Conservation (phyloP, 2,329 filamentous ascomycete species). For the Trichothecium roseum region DNA sequence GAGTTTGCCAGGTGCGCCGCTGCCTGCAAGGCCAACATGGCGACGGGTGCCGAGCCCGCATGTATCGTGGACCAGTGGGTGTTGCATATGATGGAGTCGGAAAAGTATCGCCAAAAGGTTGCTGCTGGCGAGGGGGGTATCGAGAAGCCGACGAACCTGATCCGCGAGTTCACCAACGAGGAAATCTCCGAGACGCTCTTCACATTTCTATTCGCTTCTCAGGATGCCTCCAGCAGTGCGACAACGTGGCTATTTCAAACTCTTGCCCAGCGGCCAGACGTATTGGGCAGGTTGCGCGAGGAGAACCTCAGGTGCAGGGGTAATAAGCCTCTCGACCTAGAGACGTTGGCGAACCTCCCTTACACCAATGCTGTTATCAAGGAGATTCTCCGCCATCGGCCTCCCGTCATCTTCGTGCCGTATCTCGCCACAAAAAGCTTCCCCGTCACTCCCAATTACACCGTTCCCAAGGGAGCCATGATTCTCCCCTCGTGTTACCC, state of each 20-base stretch:
- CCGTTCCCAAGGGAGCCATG: slow-evolving; percentile 37
- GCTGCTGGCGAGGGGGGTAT: slow-evolving; percentile 39
- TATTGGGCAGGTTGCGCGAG: slow-evolving; percentile 31
- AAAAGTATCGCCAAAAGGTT: slow-evolving; percentile 52
- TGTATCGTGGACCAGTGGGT: slow-evolving; percentile 77
- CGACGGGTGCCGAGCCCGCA: slow-evolving; percentile 53
- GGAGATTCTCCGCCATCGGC: slow-evolving; percentile 39
- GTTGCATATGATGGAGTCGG: slow-evolving; percentile 61
- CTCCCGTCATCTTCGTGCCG: slow-evolving; percentile 44
- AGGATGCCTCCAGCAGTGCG: slow-evolving; percentile 41
- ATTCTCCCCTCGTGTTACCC: slow-evolving; percentile 41
- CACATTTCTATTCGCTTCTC: slow-evolving; percentile 42
- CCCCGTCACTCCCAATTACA: slow-evolving; percentile 35
- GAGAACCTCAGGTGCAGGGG: slow-evolving; percentile 34
- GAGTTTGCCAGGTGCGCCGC: slow-evolving; percentile 65
- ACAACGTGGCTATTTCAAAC: slow-evolving; percentile 44
- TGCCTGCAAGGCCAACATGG: slow-evolving; percentile 62
- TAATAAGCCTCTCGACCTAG: slow-evolving; percentile 26
- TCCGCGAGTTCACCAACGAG: slow-evolving; percentile 37
- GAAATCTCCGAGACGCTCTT: slow-evolving; percentile 41
- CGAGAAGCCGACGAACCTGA: slow-evolving; percentile 34
- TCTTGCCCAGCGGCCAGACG: slow-evolving; percentile 37
- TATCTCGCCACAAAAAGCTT: slow-evolving; percentile 37
- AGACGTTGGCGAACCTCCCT: slow-evolving; percentile 35
- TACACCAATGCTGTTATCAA: slow-evolving; percentile 44